These are phyloP conservation scores for Magnaporthales sp. DNA, from an alignment of 2,329 filamentous ascomycete genomes.

Conservation along the genomic window DNA sequence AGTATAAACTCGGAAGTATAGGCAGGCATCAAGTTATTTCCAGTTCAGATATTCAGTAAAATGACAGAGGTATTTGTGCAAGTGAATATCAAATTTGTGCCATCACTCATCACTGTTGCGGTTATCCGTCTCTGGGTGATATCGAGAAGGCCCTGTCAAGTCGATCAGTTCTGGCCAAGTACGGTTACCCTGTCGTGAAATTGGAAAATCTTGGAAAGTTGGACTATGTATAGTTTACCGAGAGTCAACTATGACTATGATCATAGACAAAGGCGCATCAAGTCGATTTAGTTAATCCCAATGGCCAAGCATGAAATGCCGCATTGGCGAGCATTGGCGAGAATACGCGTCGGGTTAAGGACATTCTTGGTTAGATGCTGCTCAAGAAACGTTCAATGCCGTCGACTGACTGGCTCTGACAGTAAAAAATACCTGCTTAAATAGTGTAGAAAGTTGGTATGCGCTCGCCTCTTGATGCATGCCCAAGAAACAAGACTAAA, in stretches of 20 bases:
- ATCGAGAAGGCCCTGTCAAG: background rate
- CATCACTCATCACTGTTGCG: background rate
- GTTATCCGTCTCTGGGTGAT: background rate
- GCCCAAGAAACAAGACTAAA: background rate
- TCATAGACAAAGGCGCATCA: background rate
- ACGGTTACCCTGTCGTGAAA: too few species aligned
- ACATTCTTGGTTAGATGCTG: background rate
- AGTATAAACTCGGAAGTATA: background rate
- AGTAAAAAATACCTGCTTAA: background rate
- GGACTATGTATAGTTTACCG: too few species aligned
- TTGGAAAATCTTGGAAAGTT: too few species aligned
- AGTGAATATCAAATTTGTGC: background rate
- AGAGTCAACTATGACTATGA: background rate
- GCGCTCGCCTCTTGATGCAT: background rate
- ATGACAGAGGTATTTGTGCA: background rate
- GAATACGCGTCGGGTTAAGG: background rate
- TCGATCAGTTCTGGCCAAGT: background rate
- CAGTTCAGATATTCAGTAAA: background rate
- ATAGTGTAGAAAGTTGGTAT: background rate
- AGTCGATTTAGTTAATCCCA: background rate
- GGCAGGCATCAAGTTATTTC: background rate
- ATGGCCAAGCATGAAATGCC: background rate
- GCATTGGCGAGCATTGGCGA: background rate
- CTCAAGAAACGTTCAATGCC: background rate
- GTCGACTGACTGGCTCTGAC: background rate